Conservation (phyloP, 306 rosid genomes). For the Lagenaria siceraria region DNA sequence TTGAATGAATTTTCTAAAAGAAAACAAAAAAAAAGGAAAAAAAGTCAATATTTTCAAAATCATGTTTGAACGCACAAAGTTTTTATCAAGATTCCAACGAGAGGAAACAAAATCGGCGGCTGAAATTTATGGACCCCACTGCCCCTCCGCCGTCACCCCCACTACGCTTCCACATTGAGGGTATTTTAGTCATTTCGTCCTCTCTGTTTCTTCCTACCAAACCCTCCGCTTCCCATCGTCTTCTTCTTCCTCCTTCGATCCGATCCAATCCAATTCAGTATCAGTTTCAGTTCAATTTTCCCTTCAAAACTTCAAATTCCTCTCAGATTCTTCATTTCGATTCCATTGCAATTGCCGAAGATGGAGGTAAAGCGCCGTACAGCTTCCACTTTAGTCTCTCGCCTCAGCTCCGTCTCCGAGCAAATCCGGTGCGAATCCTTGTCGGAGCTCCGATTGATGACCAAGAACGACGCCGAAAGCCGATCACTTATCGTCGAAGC, state of each 20-base stretch:
- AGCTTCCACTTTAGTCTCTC: constrained; percentile 31
- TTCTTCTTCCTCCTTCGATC: neutral
- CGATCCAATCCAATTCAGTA: neutral
- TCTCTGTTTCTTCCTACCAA: neutral
- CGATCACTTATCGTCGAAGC: constrained; percentile 69
- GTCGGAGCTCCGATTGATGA: constrained; percentile 45
- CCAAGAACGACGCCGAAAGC: constrained; percentile 50
- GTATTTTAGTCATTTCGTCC: neutral
- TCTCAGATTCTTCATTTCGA: neutral
- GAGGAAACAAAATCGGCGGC: neutral
- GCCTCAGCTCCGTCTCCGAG: constrained; percentile 78
- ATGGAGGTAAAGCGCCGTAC: constrained; percentile 56
- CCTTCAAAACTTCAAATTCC: neutral
- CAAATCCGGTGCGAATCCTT: constrained; percentile 49
- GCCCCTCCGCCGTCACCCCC: neutral
- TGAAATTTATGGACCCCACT: neutral
- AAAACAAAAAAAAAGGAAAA: too few species aligned
- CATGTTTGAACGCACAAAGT: neutral
- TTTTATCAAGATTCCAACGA: neutral
- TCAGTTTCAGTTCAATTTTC: too few species aligned
- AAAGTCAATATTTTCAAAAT: too few species aligned
- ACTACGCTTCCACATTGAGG: neutral
- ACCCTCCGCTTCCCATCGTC: neutral
- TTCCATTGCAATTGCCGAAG: neutral
- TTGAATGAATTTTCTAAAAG: too few species aligned